Evolutionary conservation across 2,329 filamentous ascomycete species (phyloP).

Genomic region (Penicillium sp.): DNA sequence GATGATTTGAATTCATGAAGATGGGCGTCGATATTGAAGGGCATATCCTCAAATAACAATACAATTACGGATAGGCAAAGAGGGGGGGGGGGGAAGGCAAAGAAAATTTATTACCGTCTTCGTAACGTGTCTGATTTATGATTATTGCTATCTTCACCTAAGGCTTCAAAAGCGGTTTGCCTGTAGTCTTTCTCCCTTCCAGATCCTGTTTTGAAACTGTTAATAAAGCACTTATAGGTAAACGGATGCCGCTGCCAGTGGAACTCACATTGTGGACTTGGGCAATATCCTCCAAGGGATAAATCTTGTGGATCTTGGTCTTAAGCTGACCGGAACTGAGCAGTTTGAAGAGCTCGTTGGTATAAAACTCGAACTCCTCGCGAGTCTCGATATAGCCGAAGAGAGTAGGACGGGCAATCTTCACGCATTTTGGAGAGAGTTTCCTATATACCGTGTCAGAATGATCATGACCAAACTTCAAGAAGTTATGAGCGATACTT

Average conservation of each 20-base stretch:
- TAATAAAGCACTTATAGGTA: neutral
- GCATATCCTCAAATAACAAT: neutral
- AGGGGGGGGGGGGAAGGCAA: too few relatives aligned
- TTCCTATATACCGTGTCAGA: conserved; percentile 24
- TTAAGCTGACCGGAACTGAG: conserved; percentile 71
- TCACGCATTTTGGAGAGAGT: conserved; percentile 75
- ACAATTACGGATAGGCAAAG: neutral
- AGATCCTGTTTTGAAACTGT: conserved; percentile 60
- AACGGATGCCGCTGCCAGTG: neutral
- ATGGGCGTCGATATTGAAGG: neutral
- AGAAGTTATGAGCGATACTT: conserved; percentile 50
- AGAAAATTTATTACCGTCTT: too few relatives aligned
- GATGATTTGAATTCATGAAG: neutral
- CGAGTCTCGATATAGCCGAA: conserved; percentile 71
- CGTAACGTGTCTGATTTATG: too few relatives aligned
- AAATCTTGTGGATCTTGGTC: conserved; percentile 74
- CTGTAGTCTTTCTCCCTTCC: conserved; percentile 79
- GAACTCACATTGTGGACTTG: conserved; percentile 65
- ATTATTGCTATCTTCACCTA: too few relatives aligned
- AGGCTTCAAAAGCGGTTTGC: conserved; percentile 77
- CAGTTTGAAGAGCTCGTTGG: conserved; percentile 72
- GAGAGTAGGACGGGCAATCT: conserved; percentile 74
- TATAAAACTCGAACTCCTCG: conserved; percentile 73
- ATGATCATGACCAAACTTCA: conserved; percentile 7
- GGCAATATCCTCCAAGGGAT: conserved; percentile 73